A percentile compares a stretch with the other conserved stretches of the same genome.
These are phyloP conservation scores for Candida dajiaensis DNA, from an alignment of 805 yeast species.

Conservation along the genomic window DNA sequence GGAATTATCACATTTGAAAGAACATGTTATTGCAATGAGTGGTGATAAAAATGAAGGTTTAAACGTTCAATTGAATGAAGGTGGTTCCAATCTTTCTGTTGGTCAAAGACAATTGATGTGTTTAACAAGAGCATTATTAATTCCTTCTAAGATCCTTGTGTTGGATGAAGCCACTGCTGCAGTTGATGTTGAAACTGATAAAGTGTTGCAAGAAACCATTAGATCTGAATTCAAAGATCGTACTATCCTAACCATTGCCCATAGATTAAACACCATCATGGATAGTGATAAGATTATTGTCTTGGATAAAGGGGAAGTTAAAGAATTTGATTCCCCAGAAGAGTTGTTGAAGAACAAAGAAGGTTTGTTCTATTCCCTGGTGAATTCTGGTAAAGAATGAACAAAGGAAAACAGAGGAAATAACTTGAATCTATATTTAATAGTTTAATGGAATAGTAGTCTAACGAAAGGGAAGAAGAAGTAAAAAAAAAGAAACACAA, in stretches of 20 bases:
- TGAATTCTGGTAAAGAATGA: conserved; percentile 42
- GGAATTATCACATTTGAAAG: conserved; percentile 71
- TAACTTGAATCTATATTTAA: no score
- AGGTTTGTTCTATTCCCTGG: conserved; percentile 73
- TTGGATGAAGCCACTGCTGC: conserved; percentile 89
- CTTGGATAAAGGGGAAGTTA: conserved; percentile 67
- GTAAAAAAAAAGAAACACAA: background rate
- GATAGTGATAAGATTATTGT: conserved; percentile 77
- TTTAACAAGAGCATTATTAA: conserved; percentile 70
- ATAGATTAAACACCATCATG: conserved; percentile 75
- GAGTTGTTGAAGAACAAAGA: conserved; percentile 58
- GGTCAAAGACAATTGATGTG: conserved; percentile 82
- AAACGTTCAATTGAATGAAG: conserved; percentile 53
- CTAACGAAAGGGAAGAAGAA: background rate
- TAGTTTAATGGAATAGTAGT: no score
- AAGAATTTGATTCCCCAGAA: conserved; percentile 70
- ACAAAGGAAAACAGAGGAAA: no score
- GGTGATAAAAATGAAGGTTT: conserved; percentile 39
- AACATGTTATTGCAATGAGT: conserved; percentile 51
- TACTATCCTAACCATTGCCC: conserved; percentile 81
- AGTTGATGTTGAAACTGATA: conserved; percentile 81
- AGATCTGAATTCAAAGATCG: conserved; percentile 68
- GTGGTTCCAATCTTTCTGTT: conserved; percentile 65
- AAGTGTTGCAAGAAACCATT: conserved; percentile 71
- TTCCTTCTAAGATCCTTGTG: conserved; percentile 56